Evolutionary conservation across 176 grass and related monocot species (phyloP).

Genomic region (Alopecurus myosuroides): DNA sequence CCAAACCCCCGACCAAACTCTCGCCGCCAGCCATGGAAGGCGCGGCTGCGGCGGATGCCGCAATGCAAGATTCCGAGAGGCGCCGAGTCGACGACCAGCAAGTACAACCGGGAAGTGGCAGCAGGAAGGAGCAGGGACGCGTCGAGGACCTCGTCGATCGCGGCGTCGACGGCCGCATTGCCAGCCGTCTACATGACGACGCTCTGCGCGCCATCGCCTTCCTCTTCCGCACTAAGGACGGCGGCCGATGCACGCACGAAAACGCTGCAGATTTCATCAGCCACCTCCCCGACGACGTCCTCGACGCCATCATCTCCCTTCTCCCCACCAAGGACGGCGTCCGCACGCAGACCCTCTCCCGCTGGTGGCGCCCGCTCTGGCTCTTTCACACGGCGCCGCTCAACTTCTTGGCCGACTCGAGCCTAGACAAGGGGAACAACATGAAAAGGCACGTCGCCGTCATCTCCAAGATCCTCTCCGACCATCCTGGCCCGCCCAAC

Average conservation of each 20-base stretch:
- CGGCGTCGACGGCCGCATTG: too few relatives aligned
- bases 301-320: not conserved
- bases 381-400: not conserved
- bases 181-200: not conserved
- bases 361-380: not conserved
- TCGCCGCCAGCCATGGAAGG: not conserved
- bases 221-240: not conserved
- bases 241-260: too few relatives aligned
- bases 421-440: not conserved
- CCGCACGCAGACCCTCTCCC: not conserved
- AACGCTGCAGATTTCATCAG: not conserved
- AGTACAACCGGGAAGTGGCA: not conserved
- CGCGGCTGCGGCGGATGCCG: not conserved
- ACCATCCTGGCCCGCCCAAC: not conserved
- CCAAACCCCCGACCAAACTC: not conserved
- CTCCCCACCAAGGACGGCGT: not conserved
- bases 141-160: too few relatives aligned
- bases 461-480: not conserved
- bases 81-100: not conserved
- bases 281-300: not conserved
- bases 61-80: not conserved
- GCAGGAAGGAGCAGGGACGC: too few relatives aligned
- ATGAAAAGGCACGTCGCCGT: not conserved
- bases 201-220: not conserved
- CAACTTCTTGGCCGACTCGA: not conserved